phyloP scores from a whole-genome alignment of 2,329 filamentous ascomycete species.

The Scytalidium lignicola region DNA sequence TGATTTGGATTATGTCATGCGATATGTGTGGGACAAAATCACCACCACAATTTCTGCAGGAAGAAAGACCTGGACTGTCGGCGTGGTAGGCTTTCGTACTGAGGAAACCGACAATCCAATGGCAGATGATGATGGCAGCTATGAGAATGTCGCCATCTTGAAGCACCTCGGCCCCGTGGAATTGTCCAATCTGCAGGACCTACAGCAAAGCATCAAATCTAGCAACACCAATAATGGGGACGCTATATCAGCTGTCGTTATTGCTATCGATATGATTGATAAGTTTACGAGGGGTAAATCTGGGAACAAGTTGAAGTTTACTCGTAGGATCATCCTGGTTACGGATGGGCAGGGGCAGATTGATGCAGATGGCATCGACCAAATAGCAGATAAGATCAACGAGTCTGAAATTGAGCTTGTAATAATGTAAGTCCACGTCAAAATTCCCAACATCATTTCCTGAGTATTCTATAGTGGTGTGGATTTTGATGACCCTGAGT shows the following conservation, averaged over 20 bases:
- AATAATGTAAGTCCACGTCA: conserved; percentile 57
- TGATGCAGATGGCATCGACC: conserved; percentile 64
- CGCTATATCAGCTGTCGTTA: conserved; percentile 78
- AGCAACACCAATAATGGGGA: conserved; percentile 70
- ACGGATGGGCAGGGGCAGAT: conserved; percentile 75
- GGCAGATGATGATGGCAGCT: conserved; percentile 59
- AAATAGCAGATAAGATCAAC: conserved; percentile 70
- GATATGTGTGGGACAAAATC: conserved; percentile 93
- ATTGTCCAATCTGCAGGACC: conserved; percentile 63
- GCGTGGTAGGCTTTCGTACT: conserved; percentile 80
- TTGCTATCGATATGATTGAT: conserved; percentile 83
- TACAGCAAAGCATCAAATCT: conserved; percentile 60
- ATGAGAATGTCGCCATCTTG: conserved; percentile 75
- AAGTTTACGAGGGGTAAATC: conserved; percentile 63
- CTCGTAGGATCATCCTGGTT: conserved; percentile 74
- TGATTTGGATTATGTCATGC: conserved; percentile 84
- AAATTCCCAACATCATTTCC: conserved; percentile 3
- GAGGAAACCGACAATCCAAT: conserved; percentile 69
- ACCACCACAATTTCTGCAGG: conserved; percentile 62
- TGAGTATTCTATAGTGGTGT: conserved; percentile 57
- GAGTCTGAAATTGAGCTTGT: conserved; percentile 71
- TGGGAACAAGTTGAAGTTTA: conserved; percentile 59
- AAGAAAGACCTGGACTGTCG: conserved; percentile 68
- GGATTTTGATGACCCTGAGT: conserved; percentile 89
- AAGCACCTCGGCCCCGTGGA: conserved; percentile 58